Evolutionary conservation across 345 rosid species (phyloP).

Genomic region (Luvunga scandens): DNA sequence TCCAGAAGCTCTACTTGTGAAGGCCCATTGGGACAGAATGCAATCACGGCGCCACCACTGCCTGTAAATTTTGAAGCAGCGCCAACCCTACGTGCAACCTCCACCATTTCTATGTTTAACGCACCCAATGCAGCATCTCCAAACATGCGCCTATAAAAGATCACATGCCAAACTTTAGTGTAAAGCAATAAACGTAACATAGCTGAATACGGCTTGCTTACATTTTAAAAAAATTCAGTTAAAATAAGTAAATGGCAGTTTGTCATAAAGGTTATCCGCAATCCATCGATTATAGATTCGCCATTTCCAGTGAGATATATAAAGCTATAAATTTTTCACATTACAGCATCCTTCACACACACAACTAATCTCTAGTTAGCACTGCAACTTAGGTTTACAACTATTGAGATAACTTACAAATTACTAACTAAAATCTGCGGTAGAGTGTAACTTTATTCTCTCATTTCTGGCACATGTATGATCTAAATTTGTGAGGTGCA

Average conservation of each 20-base stretch:
- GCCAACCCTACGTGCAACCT: slow-evolving; percentile 68
- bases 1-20: slow-evolving; percentile 63
- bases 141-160: slow-evolving; percentile 57
- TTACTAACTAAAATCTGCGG: not conserved
- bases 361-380: not conserved
- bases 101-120: slow-evolving; percentile 87
- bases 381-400: not conserved
- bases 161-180: not conserved
- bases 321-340: not conserved
- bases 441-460: not conserved
- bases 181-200: not conserved
- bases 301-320: not conserved
- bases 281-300: not conserved
- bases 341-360: not conserved
- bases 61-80: slow-evolving; percentile 91
- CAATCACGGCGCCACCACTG: slow-evolving; percentile 96
- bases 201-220: not conserved
- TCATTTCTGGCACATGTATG: not conserved
- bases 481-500: not conserved
- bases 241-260: too few species aligned
- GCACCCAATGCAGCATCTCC: slow-evolving; percentile 79
- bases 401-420: not conserved
- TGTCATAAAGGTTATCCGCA: not conserved
- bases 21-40: slow-evolving; percentile 67
- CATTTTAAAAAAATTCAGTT: too few species aligned